phyloP scores from a whole-genome alignment of 176 grass and related monocot genomes.

The Thalia dealbata region DNA sequence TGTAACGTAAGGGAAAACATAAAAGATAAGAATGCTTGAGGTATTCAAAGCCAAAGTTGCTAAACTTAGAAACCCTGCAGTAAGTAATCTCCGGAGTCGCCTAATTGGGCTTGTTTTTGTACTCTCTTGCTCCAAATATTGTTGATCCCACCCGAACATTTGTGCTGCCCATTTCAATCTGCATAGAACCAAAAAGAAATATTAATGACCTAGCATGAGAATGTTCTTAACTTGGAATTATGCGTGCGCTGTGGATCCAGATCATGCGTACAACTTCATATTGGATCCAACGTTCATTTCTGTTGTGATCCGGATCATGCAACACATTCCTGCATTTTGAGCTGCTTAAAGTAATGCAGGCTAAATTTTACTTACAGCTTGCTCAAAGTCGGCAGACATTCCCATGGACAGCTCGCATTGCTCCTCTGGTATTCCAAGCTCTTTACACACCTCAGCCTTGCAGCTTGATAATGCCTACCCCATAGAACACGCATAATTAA shows the following conservation, averaged over 20 bases:
- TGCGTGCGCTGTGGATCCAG: no score
- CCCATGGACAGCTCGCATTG: constrained; percentile 85
- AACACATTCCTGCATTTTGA: background rate
- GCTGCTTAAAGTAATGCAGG: background rate
- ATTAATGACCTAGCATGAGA: background rate
- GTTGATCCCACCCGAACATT: constrained; percentile 7
- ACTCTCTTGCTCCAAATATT: constrained; percentile 11
- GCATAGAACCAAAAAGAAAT: background rate
- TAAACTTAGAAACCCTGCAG: background rate
- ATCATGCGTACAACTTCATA: background rate
- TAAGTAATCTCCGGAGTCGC: background rate
- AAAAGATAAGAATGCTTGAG: background rate
- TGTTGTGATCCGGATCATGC: background rate
- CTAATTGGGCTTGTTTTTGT: constrained; percentile 4
- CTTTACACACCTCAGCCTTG: constrained; percentile 46
- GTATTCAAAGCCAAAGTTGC: background rate
- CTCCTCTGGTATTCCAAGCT: constrained; percentile 42
- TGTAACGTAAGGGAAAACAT: no score
- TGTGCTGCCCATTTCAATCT: constrained; percentile 13
- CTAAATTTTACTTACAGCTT: constrained; percentile 43
- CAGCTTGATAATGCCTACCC: constrained; percentile 29
- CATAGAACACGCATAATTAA: background rate
- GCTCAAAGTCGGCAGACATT: constrained; percentile 84
- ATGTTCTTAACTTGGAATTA: background rate
- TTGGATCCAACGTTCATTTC: background rate